These are phyloP conservation scores for Atractiella rhizophila DNA, from an alignment of 768 basidiomycete species.

Conservation along the genomic window DNA sequence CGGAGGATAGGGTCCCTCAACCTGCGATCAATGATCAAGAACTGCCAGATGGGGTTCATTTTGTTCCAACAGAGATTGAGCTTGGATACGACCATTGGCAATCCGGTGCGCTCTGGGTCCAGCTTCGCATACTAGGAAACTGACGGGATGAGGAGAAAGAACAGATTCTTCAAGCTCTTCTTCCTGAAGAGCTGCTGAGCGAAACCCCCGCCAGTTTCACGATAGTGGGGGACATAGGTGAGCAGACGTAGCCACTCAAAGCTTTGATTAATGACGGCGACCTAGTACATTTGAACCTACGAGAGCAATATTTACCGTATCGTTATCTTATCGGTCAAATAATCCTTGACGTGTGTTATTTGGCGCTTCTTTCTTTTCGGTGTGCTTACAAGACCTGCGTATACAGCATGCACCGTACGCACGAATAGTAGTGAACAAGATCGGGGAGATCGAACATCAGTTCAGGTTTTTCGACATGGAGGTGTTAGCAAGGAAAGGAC, in stretches of 20 bases:
- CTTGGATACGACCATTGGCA: constrained; percentile 74
- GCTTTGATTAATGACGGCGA: neutral
- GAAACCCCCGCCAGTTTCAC: constrained; percentile 71
- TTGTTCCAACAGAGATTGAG: no score
- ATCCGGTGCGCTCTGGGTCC: constrained; percentile 31
- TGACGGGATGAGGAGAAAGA: constrained; percentile 26
- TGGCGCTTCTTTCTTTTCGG: neutral
- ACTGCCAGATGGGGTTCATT: no score
- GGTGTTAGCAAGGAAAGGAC: constrained; percentile 70
- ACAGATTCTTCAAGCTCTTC: constrained; percentile 53
- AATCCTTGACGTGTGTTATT: constrained; percentile 44
- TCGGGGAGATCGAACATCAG: constrained; percentile 54
- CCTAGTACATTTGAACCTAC: constrained; percentile 71
- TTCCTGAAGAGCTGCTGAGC: constrained; percentile 52
- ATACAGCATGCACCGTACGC: no score
- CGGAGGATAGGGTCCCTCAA: no score
- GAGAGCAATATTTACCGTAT: constrained; percentile 71
- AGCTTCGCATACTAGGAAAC: neutral
- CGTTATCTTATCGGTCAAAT: constrained; percentile 75
- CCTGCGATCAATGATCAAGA: no score
- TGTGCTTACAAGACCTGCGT: constrained; percentile 52
- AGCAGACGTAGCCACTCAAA: constrained; percentile 11
- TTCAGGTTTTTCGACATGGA: constrained; percentile 96
- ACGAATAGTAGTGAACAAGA: constrained; percentile 81
- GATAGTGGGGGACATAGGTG: constrained; percentile 71